Evolutionary conservation across 768 basidiomycete genomes (phyloP), one percentile per base, ranked within the genome.

Genomic region (Dictyophora rubrovolvata): DNA sequence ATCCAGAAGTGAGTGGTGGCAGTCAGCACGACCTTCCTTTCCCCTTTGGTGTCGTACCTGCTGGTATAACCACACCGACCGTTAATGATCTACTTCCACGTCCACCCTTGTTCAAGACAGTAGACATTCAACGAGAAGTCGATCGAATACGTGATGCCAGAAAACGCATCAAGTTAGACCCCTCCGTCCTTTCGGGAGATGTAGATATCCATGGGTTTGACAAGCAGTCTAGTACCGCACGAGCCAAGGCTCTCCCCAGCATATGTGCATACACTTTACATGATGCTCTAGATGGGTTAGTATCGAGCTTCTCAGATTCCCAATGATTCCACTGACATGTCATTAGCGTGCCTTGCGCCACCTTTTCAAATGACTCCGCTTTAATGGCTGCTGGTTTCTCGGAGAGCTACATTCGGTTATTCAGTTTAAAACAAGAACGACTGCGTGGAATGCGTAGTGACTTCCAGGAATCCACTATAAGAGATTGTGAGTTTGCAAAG

Each of bases 231-330:
- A 72, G 74, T 55, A 69, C 80, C 34, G 68, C 77, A n/a, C 74
- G 81, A 58, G 77, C 84, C 1, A 78, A 83, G 14, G 87, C 86
- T 48, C 72, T 95, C 58, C 95, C 95, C 1, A 97, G 94, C 65
- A 85, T 98, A 56, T 96, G 95, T 64, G 85, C 91, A 6, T 98
- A 96, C 67, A 98, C 96, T 3, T 68, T 99, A 47, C 94, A 96
- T 69, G 93, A 98, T 66, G 84, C 89, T 1, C 85, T 86, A n/a
- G 95, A 98, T 74, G 90, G 92, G 95, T 96, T 68, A 66, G 86
- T 71, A 37, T 1, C 63, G n/a, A 22, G 6, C 21, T 18, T 49
- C 48, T 35, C 8, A 47, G 14, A 10, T n/a, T 4, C 23, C 46
- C 12, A 22, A 52, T 62, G 9, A 46, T 36, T 21, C 17, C 47